These are phyloP conservation scores for Climacium dendroides DNA, from an alignment of 225 moss, liverwort and hornwort species.

Conservation along the genomic window DNA sequence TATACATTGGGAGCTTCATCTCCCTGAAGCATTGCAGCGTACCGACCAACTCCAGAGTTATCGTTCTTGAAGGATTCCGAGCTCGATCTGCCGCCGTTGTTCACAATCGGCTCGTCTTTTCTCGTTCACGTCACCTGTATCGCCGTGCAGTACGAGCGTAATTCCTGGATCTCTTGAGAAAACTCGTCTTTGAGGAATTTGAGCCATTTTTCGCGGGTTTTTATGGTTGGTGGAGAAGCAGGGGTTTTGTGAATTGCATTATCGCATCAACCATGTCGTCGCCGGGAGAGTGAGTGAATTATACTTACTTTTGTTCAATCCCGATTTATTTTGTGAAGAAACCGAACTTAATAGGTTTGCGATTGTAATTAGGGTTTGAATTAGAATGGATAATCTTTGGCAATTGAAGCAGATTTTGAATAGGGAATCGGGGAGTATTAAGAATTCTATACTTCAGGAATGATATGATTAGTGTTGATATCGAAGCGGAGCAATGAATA, in stretches of 20 bases:
- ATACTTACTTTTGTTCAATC: neutral
- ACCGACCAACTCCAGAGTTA: neutral
- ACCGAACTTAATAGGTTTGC: neutral
- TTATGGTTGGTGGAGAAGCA: neutral
- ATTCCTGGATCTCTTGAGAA: neutral
- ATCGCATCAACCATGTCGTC: constrained; percentile 16
- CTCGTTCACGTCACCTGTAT: neutral
- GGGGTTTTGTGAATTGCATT: neutral
- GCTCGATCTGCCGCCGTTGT: neutral
- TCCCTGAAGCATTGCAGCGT: neutral
- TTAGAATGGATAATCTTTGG: neutral
- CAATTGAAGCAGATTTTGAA: neutral
- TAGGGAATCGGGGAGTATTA: neutral
- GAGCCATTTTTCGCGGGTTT: neutral
- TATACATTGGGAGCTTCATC: neutral
- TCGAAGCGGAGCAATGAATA: neutral
- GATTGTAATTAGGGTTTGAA: neutral
- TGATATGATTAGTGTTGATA: neutral
- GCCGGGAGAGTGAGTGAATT: constrained; percentile 29
- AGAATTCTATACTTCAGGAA: neutral
- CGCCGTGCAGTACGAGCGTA: neutral
- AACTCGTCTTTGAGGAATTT: neutral
- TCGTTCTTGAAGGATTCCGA: neutral
- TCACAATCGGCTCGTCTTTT: neutral
- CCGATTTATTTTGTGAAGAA: neutral